These are phyloP conservation scores for Paraphoma chrysanthemicola DNA, from an alignment of 2,329 filamentous ascomycete genomes.

Conservation along the genomic window DNA sequence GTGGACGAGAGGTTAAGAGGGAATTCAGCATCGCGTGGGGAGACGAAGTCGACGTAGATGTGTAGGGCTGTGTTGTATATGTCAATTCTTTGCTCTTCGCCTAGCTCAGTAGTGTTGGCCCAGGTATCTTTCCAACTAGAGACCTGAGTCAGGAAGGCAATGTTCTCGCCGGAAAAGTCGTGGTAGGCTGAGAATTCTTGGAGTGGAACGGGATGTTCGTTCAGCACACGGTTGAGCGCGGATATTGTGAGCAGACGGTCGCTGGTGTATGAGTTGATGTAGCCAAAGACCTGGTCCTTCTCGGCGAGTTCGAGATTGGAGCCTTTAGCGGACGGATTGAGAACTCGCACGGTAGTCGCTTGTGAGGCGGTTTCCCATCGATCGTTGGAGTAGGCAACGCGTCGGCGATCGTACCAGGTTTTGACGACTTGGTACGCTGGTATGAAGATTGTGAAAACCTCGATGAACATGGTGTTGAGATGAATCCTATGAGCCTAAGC, in stretches of 20 bases:
- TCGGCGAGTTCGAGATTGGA: background rate
- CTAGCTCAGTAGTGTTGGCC: background rate
- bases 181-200: conserved; percentile 21
- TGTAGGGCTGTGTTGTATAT: conserved; percentile 13
- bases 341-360: background rate
- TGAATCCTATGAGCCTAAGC: conserved; percentile 16
- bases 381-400: conserved; percentile 1
- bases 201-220: conserved; percentile 14
- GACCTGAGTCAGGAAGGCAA: conserved; percentile 17
- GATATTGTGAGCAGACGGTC: conserved; percentile 15
- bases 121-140: conserved; percentile 9
- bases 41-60: conserved; percentile 19
- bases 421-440: conserved; percentile 21
- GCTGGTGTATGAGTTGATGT: background rate
- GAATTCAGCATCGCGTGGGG: conserved; percentile 17
- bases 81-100: background rate
- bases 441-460: conserved; percentile 22
- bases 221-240: conserved; percentile 14
- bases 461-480: conserved; percentile 24
- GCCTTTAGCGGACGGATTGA: background rate
- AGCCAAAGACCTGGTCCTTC: conserved; percentile 1
- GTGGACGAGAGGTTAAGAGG: conserved; percentile 16
- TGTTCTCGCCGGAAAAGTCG: conserved; percentile 25
- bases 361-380: conserved; percentile 6
- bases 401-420: conserved; percentile 6